phyloP scores from a whole-genome alignment of 2,329 filamentous ascomycete genomes.

The Helotiales sp. region DNA sequence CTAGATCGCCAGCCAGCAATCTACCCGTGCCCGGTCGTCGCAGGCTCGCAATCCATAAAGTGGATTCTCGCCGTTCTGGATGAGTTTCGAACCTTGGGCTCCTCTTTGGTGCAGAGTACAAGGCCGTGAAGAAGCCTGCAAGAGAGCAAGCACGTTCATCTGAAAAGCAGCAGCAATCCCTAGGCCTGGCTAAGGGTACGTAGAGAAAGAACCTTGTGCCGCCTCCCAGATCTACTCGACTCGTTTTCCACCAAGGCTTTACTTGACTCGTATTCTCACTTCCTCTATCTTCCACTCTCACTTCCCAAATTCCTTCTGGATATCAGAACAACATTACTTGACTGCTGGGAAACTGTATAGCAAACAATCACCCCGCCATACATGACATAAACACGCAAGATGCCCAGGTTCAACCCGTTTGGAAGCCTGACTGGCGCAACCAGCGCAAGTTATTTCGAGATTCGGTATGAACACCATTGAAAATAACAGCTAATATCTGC shows the following conservation, averaged over 20 bases:
- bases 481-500: conserved; percentile 8
- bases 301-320: neutral
- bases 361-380: neutral
- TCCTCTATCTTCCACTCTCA: neutral
- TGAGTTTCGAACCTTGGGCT: neutral
- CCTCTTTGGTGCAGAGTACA: neutral
- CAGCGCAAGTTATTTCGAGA: conserved; percentile 38
- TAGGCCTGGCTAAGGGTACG: neutral
- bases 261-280: conserved; percentile 9
- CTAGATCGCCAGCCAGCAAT: too few species aligned
- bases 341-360: neutral
- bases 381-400: conserved; percentile 16
- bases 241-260: conserved; percentile 1
- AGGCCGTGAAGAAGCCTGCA: neutral
- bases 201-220: neutral
- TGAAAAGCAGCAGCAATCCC: conserved; percentile 1
- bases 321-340: neutral
- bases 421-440: conserved; percentile 33
- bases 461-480: conserved; percentile 31
- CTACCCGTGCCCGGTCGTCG: too few species aligned
- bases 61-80: neutral
- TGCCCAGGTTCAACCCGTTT: conserved; percentile 38
- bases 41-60: conserved; percentile 1
- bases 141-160: neutral
- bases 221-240: conserved; percentile 1